phyloP scores from a whole-genome alignment of 2,329 filamentous ascomycete genomes.

The Colletotrichum agaves region DNA sequence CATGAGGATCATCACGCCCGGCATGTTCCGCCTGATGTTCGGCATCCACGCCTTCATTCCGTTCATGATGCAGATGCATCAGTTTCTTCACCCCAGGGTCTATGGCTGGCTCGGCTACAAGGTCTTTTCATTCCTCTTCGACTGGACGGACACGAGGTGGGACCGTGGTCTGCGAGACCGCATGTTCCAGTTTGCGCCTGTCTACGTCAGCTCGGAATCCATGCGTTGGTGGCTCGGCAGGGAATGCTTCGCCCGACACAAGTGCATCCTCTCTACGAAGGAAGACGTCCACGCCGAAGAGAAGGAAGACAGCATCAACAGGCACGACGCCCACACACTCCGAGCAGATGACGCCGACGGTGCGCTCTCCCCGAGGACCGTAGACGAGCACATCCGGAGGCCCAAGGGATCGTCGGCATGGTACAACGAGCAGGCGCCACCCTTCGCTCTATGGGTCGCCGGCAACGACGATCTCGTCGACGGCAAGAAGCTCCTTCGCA shows the following conservation, averaged over 20 bases:
- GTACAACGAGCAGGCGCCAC: constrained; percentile 84
- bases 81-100: constrained; percentile 69
- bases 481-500: constrained; percentile 76
- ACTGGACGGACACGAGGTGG: constrained; percentile 88
- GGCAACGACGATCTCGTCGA: constrained; percentile 88
- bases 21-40: constrained; percentile 82
- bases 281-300: constrained; percentile 75
- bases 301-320: constrained; percentile 63
- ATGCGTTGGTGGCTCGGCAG: constrained; percentile 97
- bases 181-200: constrained; percentile 92
- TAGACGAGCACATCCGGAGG: constrained; percentile 50
- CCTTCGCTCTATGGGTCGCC: constrained; percentile 88
- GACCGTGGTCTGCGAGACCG: constrained; percentile 81
- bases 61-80: constrained; percentile 89
- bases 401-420: constrained; percentile 72
- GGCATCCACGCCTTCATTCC: constrained; percentile 95
- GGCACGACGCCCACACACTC: constrained; percentile 41
- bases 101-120: constrained; percentile 89
- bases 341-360: constrained; percentile 48
- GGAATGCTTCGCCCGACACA: constrained; percentile 82
- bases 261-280: constrained; percentile 85
- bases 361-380: constrained; percentile 29
- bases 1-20: constrained; percentile 82
- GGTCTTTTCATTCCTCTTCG: constrained; percentile 89
- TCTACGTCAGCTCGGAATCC: constrained; percentile 88